These are phyloP conservation scores for Pseudozyma flocculosa DNA, from an alignment of 1,284 basidiomycete species.

Conservation along the genomic window DNA sequence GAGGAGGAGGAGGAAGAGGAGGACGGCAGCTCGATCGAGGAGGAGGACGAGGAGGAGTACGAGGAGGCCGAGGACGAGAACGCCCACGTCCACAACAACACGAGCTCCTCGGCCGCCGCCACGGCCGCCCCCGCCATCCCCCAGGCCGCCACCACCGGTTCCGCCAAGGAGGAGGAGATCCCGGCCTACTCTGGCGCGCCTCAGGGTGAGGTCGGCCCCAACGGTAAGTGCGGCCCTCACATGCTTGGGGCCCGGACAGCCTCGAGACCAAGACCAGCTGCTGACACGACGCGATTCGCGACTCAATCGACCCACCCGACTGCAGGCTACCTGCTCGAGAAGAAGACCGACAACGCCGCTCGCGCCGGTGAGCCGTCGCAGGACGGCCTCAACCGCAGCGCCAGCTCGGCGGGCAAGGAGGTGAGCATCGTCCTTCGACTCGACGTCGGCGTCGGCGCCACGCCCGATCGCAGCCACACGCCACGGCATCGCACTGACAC, in stretches of 20 bases:
- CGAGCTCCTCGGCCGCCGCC: slow-evolving; percentile 6
- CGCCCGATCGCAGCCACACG: too few species aligned
- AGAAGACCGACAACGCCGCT: slow-evolving; percentile 42
- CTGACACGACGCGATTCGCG: too few species aligned
- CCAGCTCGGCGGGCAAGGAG: slow-evolving; percentile 36
- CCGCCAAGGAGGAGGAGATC: slow-evolving; percentile 46
- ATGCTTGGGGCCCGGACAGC: not conserved
- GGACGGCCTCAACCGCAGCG: slow-evolving; percentile 36
- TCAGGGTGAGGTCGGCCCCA: slow-evolving; percentile 61
- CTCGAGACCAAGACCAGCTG: too few species aligned
- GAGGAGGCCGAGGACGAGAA: slow-evolving; percentile 61
- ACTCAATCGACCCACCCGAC: too few species aligned
- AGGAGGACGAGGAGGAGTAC: slow-evolving; percentile 62
- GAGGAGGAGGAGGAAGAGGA: slow-evolving; percentile 67
- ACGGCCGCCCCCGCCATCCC: slow-evolving; percentile 42
- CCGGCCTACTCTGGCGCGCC: slow-evolving; percentile 56
- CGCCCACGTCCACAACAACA: slow-evolving; percentile 9
- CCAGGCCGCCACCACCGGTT: slow-evolving; percentile 37
- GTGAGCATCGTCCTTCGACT: not conserved
- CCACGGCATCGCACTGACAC: too few species aligned
- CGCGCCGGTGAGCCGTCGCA: slow-evolving; percentile 45
- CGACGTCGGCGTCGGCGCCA: too few species aligned
- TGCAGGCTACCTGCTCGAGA: slow-evolving; percentile 70
- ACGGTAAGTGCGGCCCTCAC: slow-evolving; percentile 38
- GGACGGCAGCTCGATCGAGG: slow-evolving; percentile 72